Percentiles rank a stretch among this genome's conserved stretches.
phyloP scores from a whole-genome alignment of 768 basidiomycete species.

The Pulveroboletus ravenelii region DNA sequence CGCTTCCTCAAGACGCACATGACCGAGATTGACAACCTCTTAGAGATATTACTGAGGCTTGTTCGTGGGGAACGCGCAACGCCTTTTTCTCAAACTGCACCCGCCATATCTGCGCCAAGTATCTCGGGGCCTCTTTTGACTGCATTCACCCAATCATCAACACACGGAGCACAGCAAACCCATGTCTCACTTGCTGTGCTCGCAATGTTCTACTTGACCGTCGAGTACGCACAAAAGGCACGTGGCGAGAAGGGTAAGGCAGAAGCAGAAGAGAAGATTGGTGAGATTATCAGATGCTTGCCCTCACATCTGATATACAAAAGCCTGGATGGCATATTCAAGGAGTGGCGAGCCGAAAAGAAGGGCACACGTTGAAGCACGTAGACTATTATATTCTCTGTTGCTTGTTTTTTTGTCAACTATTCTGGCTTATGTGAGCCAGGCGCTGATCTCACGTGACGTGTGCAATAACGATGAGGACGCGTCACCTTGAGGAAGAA shows the following conservation, averaged over 20 bases:
- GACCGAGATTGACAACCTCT: slow-evolving; percentile 77
- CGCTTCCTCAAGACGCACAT: slow-evolving; percentile 88
- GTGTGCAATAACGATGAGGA: slow-evolving; percentile 16
- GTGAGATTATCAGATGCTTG: slow-evolving; percentile 86
- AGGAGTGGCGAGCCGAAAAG: slow-evolving; percentile 84
- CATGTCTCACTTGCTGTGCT: slow-evolving; percentile 91
- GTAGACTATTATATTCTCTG: slow-evolving; percentile 6
- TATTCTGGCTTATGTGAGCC: not conserved
- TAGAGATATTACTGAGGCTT: slow-evolving; percentile 89
- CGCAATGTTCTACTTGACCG: slow-evolving; percentile 80
- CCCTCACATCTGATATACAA: slow-evolving; percentile 86
- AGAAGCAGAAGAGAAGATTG: slow-evolving; percentile 71
- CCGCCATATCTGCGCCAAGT: slow-evolving; percentile 56
- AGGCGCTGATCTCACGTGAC: slow-evolving; percentile 22
- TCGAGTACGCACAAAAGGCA: slow-evolving; percentile 77
- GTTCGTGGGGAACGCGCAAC: slow-evolving; percentile 84
- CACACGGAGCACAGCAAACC: slow-evolving; percentile 86
- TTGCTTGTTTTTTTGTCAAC: slow-evolving; percentile 5
- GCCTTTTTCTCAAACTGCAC: slow-evolving; percentile 59
- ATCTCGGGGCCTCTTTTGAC: slow-evolving; percentile 67
- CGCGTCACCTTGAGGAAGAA: slow-evolving; percentile 29
- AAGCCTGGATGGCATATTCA: slow-evolving; percentile 91
- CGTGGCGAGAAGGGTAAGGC: slow-evolving; percentile 59
- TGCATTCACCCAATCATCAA: slow-evolving; percentile 68
- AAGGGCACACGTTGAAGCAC: slow-evolving; percentile 51